phyloP scores from a whole-genome alignment of 2,329 filamentous ascomycete species.

The Curvularia hawaiiensis region DNA sequence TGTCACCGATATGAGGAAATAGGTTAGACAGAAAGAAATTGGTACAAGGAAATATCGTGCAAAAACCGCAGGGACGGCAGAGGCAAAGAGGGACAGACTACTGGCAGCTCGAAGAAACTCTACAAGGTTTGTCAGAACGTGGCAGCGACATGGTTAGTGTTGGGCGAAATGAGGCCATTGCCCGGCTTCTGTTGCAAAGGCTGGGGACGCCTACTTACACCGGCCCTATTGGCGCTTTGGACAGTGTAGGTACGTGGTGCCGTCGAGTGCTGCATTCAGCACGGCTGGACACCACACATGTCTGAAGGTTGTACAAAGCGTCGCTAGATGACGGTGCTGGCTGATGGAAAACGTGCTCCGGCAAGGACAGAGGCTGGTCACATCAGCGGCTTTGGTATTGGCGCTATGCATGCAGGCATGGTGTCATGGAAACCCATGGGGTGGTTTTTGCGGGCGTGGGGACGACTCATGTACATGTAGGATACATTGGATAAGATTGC shows the following conservation, averaged over 20 bases:
- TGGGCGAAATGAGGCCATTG: not conserved
- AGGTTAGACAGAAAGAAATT: not conserved
- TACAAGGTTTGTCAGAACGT: conserved; percentile 14
- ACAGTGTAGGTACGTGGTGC: not conserved
- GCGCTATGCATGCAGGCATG: conserved; percentile 2
- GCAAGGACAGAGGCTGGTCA: not conserved
- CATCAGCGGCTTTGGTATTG: conserved; percentile 3
- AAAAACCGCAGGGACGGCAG: not conserved
- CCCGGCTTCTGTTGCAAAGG: not conserved
- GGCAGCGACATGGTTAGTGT: not conserved
- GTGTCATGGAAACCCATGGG: conserved; percentile 3
- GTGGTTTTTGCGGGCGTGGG: conserved; percentile 4
- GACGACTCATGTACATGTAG: conserved; percentile 7
- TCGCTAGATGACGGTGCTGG: conserved; percentile 6
- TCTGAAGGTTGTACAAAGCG: conserved; percentile 1
- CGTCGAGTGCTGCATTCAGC: conserved; percentile 5
- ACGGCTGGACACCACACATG: not conserved
- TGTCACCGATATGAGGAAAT: not conserved
- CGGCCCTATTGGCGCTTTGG: not conserved
- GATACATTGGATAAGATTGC: not conserved
- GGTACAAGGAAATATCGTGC: not conserved
- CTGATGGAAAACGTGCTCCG: conserved; percentile 1
- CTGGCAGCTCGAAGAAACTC: conserved; percentile 9
- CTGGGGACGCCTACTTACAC: conserved; percentile 8
- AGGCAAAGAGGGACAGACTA: not conserved